Conservation (phyloP, 2,329 filamentous ascomycete genomes). For the Whalleya microplaca region DNA sequence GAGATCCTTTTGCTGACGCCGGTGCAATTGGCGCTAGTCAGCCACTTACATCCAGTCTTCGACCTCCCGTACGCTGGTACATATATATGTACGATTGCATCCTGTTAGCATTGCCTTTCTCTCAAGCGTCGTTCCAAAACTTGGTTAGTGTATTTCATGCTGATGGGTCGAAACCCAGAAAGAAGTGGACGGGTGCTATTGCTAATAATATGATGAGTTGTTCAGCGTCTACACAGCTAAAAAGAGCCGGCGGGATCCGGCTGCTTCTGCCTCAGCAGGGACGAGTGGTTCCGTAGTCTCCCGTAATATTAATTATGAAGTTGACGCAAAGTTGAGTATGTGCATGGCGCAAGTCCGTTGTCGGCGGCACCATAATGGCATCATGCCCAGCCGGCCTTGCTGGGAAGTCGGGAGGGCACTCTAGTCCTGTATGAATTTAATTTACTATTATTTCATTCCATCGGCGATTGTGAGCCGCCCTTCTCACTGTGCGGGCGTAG, state of each 20-base stretch:
- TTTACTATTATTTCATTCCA: neutral
- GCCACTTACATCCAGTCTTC: conserved; percentile 13
- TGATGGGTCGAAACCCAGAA: neutral
- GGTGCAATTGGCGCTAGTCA: conserved; percentile 24
- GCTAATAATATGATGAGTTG: too few relatives aligned
- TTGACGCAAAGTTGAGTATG: neutral
- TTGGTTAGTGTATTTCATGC: neutral
- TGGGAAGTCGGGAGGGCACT: neutral
- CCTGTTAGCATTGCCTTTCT: too few relatives aligned
- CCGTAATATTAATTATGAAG: neutral
- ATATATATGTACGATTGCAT: neutral
- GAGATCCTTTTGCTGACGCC: conserved; percentile 22
- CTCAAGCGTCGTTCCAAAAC: neutral
- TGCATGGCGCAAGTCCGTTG: neutral
- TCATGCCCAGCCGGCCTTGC: neutral
- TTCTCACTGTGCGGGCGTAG: neutral
- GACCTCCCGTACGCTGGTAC: neutral
- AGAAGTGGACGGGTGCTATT: too few relatives aligned
- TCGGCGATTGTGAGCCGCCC: neutral
- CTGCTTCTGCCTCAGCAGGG: neutral
- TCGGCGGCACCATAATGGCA: neutral
- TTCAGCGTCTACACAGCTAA: neutral
- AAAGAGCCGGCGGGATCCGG: neutral
- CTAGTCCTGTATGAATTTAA: neutral
- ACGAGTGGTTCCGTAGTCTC: neutral